These are phyloP conservation scores for Rhodotorula sp. DNA, from an alignment of 1,284 basidiomycete genomes.

Conservation along the genomic window DNA sequence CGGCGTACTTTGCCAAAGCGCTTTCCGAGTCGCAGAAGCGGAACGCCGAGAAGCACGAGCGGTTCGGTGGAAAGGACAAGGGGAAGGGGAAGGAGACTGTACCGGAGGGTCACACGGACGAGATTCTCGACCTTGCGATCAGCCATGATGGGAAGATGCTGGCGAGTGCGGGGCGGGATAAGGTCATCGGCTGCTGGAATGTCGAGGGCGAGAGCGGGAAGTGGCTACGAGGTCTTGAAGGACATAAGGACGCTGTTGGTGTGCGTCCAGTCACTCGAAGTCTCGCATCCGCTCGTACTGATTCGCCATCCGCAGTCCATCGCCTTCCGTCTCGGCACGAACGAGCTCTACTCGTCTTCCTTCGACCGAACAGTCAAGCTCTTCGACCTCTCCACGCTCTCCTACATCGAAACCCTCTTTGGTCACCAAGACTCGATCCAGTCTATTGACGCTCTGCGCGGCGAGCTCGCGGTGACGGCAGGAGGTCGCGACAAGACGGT, in stretches of 20 bases:
- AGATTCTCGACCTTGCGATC: conserved; percentile 76
- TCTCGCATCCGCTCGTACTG: conserved; percentile 14
- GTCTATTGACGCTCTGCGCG: conserved; percentile 72
- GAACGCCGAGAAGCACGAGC: conserved; percentile 21
- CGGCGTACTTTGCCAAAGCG: conserved; percentile 31
- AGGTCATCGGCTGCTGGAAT: conserved; percentile 79
- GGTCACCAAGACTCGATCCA: conserved; percentile 91
- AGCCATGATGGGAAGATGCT: conserved; percentile 81
- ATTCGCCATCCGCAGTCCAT: conserved; percentile 58
- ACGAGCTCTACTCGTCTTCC: conserved; percentile 82
- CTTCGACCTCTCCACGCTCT: conserved; percentile 79
- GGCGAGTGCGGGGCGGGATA: conserved; percentile 82
- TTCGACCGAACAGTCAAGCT: conserved; percentile 90
- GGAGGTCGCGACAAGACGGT: conserved; percentile 88
- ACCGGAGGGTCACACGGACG: conserved; percentile 72
- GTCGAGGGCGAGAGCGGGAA: conserved; percentile 58
- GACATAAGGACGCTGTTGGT: conserved; percentile 81
- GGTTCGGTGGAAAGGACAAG: conserved; percentile 51
- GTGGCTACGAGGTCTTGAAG: conserved; percentile 75
- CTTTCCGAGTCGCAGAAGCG: conserved; percentile 16
- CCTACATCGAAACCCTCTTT: conserved; percentile 94
- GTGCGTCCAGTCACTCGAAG: conserved; percentile 54
- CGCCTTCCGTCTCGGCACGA: conserved; percentile 75
- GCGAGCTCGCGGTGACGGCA: conserved; percentile 79
- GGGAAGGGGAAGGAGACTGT: conserved; percentile 56